Evolutionary conservation across 2,329 filamentous ascomycete species (phyloP).

Genomic region (Thermomyces lanuginosus): DNA sequence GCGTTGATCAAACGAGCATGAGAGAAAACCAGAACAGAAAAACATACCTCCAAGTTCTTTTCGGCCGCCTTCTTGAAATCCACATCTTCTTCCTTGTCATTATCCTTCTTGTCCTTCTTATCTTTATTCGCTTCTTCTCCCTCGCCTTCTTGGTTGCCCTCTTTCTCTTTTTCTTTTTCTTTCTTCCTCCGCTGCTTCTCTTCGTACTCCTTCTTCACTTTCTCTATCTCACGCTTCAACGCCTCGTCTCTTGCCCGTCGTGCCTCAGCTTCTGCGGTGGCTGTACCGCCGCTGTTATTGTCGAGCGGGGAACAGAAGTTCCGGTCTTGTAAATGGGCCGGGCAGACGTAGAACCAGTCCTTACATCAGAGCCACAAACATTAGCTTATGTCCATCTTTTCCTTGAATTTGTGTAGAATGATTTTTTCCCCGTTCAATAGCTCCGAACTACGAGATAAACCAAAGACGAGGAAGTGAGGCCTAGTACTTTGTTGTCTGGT

Average conservation of each 20-base stretch:
- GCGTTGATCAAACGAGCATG: too few species aligned
- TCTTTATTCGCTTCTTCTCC: conserved; percentile 30
- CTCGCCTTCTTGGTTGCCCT: conserved; percentile 32
- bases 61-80: conserved; percentile 8
- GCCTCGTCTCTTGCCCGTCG: conserved; percentile 28
- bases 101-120: conserved; percentile 26
- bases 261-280: conserved; percentile 25
- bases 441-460: neutral
- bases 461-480: neutral
- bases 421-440: conserved; percentile 1
- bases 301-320: conserved; percentile 53
- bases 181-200: conserved; percentile 61
- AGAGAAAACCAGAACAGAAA: conserved; percentile 2
- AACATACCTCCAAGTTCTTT: conserved; percentile 37
- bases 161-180: conserved; percentile 39
- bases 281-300: too few species aligned
- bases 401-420: neutral
- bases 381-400: too few species aligned
- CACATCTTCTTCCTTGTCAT: conserved; percentile 24
- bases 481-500: conserved; percentile 63
- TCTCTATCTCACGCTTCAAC: conserved; percentile 31
- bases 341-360: conserved; percentile 74
- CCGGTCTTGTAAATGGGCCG: conserved; percentile 63
- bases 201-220: conserved; percentile 43
- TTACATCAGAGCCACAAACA: too few species aligned